These are phyloP conservation scores for Aquilaria malaccensis DNA, from an alignment of 345 rosid species.

Conservation along the genomic window DNA sequence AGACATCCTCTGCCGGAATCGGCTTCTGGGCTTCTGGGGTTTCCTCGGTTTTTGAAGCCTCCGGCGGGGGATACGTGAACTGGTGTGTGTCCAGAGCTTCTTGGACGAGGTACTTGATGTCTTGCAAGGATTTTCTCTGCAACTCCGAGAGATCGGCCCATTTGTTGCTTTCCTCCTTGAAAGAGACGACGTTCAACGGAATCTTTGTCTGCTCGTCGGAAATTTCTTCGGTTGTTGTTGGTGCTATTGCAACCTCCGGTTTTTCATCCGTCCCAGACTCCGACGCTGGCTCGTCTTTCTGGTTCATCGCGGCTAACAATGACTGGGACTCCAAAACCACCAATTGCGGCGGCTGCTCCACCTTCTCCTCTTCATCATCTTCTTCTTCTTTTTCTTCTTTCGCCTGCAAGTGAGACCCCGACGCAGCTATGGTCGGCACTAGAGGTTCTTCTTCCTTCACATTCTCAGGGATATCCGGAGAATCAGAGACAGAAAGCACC, in stretches of 20 bases:
- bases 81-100: conserved; percentile 34
- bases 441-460: neutral
- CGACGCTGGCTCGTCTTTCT: conserved; percentile 29
- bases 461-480: neutral
- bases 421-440: conserved; percentile 2
- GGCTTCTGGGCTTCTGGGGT: conserved; percentile 16
- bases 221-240: conserved; percentile 9
- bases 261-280: neutral
- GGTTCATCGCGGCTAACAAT: conserved; percentile 31
- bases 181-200: conserved; percentile 39
- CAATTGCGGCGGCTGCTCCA: conserved; percentile 12
- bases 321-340: conserved; percentile 26
- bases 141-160: conserved; percentile 45
- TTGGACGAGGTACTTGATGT: conserved; percentile 34
- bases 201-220: conserved; percentile 23
- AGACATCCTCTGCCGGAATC: conserved; percentile 24
- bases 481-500: neutral
- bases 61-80: conserved; percentile 16
- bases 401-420: conserved; percentile 5
- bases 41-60: conserved; percentile 11
- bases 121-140: conserved; percentile 37
- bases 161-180: conserved; percentile 63
- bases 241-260: neutral
- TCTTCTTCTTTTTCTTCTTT: no score
- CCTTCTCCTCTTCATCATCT: conserved; percentile 9